Evolutionary conservation across 108 stramenopile species (phyloP).

Genomic region (Pseudonitzschia multiseries): DNA sequence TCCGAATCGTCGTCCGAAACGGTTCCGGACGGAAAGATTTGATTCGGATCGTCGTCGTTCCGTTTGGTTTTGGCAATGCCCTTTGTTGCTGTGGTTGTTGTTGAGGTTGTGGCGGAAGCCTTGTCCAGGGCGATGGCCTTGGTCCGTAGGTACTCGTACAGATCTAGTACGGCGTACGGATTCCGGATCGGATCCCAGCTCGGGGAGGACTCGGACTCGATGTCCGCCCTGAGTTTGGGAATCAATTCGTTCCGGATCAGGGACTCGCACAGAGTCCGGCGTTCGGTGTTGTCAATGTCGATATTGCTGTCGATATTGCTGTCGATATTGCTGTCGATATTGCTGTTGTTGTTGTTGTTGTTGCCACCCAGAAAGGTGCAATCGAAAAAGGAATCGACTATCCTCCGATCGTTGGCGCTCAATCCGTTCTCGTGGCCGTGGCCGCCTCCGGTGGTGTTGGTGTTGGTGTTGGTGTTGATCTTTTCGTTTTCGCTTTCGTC

Average conservation of each 20-base stretch:
- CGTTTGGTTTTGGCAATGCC: too few species aligned
- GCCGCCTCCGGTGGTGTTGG: too few species aligned
- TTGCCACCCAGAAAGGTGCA: slow-evolving; percentile 6
- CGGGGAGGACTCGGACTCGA: slow-evolving; percentile 45
- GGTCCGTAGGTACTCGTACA: slow-evolving; percentile 58
- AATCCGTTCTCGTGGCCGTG: too few species aligned
- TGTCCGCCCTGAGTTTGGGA: slow-evolving; percentile 52
- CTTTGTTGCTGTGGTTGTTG: background rate
- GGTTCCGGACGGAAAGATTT: slow-evolving; percentile 24
- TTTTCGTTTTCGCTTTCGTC: background rate
- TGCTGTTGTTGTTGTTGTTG: slow-evolving; percentile 11
- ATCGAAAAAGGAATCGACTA: slow-evolving; percentile 39
- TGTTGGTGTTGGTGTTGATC: slow-evolving; percentile 28
- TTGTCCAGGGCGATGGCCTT: background rate
- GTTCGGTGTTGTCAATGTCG: slow-evolving; percentile 3
- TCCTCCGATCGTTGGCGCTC: background rate
- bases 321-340: too few species aligned
- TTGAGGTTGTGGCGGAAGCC: background rate
- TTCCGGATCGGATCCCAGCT: slow-evolving; percentile 65
- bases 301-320: too few species aligned
- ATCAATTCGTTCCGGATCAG: slow-evolving; percentile 51
- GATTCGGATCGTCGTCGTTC: slow-evolving; percentile 1
- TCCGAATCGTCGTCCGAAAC: slow-evolving; percentile 7
- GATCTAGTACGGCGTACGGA: slow-evolving; percentile 43
- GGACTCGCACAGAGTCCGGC: slow-evolving; percentile 31